Conservation (phyloP, 75 land plant genomes). For the Cryptomeria japonica region DNA sequence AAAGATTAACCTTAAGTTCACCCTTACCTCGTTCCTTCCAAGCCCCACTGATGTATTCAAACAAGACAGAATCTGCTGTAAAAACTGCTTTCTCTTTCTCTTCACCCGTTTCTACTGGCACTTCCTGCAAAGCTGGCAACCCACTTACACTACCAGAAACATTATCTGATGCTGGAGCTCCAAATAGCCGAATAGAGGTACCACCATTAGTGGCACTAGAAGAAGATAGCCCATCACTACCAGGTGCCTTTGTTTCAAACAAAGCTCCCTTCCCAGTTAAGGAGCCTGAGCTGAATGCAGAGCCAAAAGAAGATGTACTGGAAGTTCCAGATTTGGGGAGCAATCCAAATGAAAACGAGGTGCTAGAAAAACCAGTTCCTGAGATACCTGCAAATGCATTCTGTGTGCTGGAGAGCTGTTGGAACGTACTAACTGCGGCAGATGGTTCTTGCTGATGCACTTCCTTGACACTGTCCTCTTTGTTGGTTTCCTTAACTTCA, state of each 20-base stretch:
- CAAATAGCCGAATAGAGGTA: constrained; percentile 42
- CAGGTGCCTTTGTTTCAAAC: constrained; percentile 23
- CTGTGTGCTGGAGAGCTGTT: constrained; percentile 71
- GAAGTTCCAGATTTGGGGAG: constrained; percentile 41
- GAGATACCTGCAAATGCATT: constrained; percentile 85
- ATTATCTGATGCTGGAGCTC: constrained; percentile 20
- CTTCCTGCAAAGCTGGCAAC: constrained; percentile 59
- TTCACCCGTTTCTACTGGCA: constrained; percentile 85
- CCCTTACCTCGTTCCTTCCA: constrained; percentile 99
- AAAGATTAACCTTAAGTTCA: constrained; percentile 71
- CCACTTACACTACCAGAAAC: constrained; percentile 22
- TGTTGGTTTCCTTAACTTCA: constrained; percentile 8
- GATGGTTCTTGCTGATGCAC: constrained; percentile 4
- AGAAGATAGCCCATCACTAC: constrained; percentile 12
- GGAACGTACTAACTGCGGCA: constrained; percentile 49
- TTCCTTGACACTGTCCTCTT: constrained; percentile 1
- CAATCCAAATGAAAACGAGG: constrained; percentile 62
- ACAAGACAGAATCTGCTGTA: constrained; percentile 73
- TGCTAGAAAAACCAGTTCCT: constrained; percentile 70
- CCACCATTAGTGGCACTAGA: constrained; percentile 44
- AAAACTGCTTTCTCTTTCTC: constrained; percentile 88
- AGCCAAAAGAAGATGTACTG: constrained; percentile 29
- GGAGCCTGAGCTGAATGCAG: constrained; percentile 30
- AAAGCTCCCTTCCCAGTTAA: constrained; percentile 26
- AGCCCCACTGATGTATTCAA: constrained; percentile 72